These are phyloP conservation scores for Monosporascus sp. DNA, from an alignment of 2,329 filamentous ascomycete genomes.

Conservation along the genomic window DNA sequence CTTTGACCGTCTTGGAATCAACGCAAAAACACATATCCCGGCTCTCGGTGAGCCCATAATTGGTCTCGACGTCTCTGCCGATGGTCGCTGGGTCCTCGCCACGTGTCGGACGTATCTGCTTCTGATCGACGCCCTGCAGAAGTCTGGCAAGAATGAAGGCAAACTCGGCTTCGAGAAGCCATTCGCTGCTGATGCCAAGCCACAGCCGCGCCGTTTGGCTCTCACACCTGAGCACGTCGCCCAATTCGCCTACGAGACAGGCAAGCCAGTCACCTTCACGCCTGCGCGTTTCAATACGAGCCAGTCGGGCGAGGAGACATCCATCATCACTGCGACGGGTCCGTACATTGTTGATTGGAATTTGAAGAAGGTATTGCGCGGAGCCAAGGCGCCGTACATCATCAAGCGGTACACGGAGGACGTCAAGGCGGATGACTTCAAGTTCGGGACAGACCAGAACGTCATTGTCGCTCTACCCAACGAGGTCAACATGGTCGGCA, in stretches of 20 bases:
- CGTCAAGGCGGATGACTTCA: constrained; percentile 98
- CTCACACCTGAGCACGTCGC: constrained; percentile 89
- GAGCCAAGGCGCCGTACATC: constrained; percentile 81
- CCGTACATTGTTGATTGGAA: constrained; percentile 97
- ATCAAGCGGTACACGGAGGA: constrained; percentile 96
- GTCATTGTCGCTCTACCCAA: constrained; percentile 96
- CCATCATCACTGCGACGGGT: constrained; percentile 92
- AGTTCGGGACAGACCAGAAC: constrained; percentile 94
- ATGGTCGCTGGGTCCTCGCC: constrained; percentile 91
- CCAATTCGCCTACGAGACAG: constrained; percentile 95
- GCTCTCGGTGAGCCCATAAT: constrained; percentile 93
- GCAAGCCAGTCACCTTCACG: constrained; percentile 79
- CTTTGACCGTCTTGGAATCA: constrained; percentile 93
- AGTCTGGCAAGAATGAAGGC: constrained; percentile 90
- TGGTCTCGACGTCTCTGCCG: constrained; percentile 89
- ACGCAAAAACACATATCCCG: constrained; percentile 94
- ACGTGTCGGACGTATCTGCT: constrained; percentile 93
- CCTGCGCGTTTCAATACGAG: constrained; percentile 92
- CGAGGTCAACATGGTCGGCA: constrained; percentile 96
- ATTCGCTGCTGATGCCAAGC: constrained; percentile 89
- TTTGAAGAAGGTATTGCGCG: constrained; percentile 79
- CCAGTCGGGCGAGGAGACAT: constrained; percentile 74
- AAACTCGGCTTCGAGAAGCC: constrained; percentile 96
- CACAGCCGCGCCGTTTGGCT: constrained; percentile 83
- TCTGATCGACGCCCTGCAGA: constrained; percentile 86